Evolutionary conservation across 2,329 filamentous ascomycete species (phyloP), one percentile per base, ranked within the genome.

Genomic region (Botrytis cinerea): DNA sequence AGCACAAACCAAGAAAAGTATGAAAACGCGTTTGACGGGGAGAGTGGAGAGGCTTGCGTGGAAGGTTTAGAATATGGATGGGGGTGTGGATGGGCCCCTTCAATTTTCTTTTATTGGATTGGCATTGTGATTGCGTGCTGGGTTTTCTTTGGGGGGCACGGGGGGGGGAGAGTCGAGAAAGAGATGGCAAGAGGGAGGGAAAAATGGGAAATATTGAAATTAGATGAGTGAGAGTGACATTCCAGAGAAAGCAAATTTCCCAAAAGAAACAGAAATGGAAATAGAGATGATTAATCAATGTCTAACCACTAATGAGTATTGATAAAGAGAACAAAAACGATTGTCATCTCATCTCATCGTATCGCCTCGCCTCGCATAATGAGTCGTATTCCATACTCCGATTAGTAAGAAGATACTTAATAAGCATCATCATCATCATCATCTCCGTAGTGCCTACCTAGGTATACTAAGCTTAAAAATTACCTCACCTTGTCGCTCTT

Each of bases 1-100:
- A 67, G 64, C n/a, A 18, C 7, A 16, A 8, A 18, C 46, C 64
- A 67, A 54, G 64, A 40, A 40, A 38, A 9, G 14, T 28, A 40
- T 16, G 46, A 25, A 67, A 67, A 54, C 64, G 35, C 60, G 32
- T n/a, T 67, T 67, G 63, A 67, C 54, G 32, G 46, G 64, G 64
- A 51, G 45, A 66, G 63, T 66, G 63, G 63, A 51, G 28, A 66
- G 63, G 63, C 63, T 66, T 66, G 63, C 63, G 63, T 66, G 63
- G 63, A 66, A 48, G 63, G 45, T 48, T 66, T 66, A 32, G 32
- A 66, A 54, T 54, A 28, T 54, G 25, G 48, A 54, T 25, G 48
- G 48, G 48, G 25, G 48, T 62, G 35, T 9, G 25, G 16, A n/a
- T 43, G 38, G 38, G 60, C 60, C 60, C 38, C 25, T 63, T 63